Evolutionary conservation across 164 flowering plant species (phyloP).

Genomic region (Chimonanthus salicifolius): DNA sequence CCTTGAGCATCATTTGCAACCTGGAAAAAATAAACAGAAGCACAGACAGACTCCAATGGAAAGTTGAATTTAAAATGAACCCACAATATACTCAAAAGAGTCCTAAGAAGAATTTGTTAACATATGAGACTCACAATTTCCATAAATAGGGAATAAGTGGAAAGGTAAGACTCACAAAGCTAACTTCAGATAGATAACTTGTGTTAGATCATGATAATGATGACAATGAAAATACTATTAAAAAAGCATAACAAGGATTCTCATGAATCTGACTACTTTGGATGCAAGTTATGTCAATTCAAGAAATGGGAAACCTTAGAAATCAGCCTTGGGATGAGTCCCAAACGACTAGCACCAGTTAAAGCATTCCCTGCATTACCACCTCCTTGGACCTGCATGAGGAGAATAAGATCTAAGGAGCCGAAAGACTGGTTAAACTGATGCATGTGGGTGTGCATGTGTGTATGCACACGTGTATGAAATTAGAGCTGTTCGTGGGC

Average conservation of each 20-base stretch:
- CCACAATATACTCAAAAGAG: too few species aligned
- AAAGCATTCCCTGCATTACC: slow-evolving; percentile 91
- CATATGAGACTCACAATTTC: too few species aligned
- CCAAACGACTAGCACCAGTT: slow-evolving; percentile 81
- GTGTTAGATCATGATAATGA: too few species aligned
- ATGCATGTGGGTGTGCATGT: too few species aligned
- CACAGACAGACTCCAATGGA: background rate
- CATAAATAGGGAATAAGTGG: too few species aligned
- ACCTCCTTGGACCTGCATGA: slow-evolving; percentile 80
- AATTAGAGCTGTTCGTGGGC: too few species aligned
- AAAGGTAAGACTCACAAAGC: too few species aligned
- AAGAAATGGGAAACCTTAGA: slow-evolving; percentile 51
- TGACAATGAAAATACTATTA: too few species aligned
- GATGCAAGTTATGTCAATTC: background rate
- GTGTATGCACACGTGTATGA: too few species aligned
- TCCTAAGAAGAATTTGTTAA: too few species aligned
- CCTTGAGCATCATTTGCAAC: slow-evolving; percentile 82
- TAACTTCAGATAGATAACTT: background rate
- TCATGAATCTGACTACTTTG: background rate
- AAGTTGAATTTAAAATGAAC: too few species aligned
- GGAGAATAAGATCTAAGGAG: background rate
- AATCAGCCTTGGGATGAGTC: slow-evolving; percentile 66
- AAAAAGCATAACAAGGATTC: background rate
- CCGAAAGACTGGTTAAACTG: background rate
- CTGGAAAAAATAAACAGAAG: slow-evolving; percentile 24